Evolutionary conservation across 2,329 filamentous ascomycete genomes (phyloP).

Genomic region (Pseudogymnoascus sp.): DNA sequence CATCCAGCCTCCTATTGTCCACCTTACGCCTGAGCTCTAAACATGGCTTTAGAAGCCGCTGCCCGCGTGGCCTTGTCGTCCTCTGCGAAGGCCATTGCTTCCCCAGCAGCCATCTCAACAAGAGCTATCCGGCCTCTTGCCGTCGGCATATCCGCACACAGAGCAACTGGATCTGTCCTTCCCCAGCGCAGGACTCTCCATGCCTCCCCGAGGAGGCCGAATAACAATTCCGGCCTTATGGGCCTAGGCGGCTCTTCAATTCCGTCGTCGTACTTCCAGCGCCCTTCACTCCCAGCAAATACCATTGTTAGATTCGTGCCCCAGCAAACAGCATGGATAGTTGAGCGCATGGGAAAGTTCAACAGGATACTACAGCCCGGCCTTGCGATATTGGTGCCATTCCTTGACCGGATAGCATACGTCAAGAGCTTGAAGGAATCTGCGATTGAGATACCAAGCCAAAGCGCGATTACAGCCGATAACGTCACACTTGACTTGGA

Average conservation of each 20-base stretch:
- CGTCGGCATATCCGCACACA: conserved; percentile 16
- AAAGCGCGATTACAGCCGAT: conserved; percentile 96
- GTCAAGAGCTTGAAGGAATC: conserved; percentile 96
- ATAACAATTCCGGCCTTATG: conserved; percentile 24
- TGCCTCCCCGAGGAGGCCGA: conserved; percentile 18
- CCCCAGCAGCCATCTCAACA: conserved; percentile 15
- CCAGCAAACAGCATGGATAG: conserved; percentile 99
- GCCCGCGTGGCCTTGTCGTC: conserved; percentile 21
- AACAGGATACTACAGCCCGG: conserved; percentile 88
- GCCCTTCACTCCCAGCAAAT: conserved; percentile 72
- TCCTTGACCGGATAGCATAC: conserved; percentile 93
- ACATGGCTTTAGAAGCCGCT: conserved; percentile 12
- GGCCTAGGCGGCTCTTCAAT: conserved; percentile 31
- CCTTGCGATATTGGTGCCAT: conserved; percentile 77
- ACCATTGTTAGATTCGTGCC: conserved; percentile 94
- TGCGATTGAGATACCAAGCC: conserved; percentile 93
- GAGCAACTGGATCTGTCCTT: conserved; percentile 7
- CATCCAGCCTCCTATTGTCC: neutral
- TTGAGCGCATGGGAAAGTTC: conserved; percentile 99
- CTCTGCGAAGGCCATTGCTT: conserved; percentile 15
- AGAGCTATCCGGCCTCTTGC: conserved; percentile 17
- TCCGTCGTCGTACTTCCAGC: conserved; percentile 74
- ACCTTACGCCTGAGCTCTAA: conserved; percentile 3
- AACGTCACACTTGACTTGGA: conserved; percentile 96
- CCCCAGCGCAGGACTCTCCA: conserved; percentile 25